Evolutionary conservation across 2,329 filamentous ascomycete genomes (phyloP).

Genomic region (Dothideomycetes sp.): DNA sequence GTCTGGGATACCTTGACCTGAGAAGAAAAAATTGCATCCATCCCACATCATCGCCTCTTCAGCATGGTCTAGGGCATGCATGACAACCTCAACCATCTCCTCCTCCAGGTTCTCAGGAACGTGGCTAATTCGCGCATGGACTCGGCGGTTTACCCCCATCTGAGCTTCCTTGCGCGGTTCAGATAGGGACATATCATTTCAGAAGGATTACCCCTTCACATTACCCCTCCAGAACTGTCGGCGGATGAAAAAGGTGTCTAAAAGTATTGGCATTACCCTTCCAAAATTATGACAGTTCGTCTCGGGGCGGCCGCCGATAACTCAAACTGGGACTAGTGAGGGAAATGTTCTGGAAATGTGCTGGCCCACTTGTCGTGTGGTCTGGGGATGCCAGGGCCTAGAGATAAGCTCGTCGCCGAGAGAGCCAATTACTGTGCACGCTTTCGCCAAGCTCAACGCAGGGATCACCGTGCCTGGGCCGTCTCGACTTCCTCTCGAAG

Average conservation of each 20-base stretch:
- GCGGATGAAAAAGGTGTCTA: background rate
- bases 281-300: background rate
- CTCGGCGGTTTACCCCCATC: slow-evolving; percentile 5
- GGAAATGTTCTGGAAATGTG: too few relatives aligned
- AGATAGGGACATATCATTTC: background rate
- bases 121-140: slow-evolving; percentile 1
- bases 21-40: background rate
- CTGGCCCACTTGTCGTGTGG: too few relatives aligned
- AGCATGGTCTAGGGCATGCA: too few relatives aligned
- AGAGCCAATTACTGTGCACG: too few relatives aligned
- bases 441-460: too few relatives aligned
- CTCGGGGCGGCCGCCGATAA: too few relatives aligned
- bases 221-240: background rate
- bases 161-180: slow-evolving; percentile 4
- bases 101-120: background rate
- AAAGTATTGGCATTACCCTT: background rate
- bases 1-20: background rate
- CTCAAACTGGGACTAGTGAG: too few relatives aligned
- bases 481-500: too few relatives aligned
- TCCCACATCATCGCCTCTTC: too few relatives aligned
- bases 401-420: too few relatives aligned
- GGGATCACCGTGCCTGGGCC: too few relatives aligned
- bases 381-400: too few relatives aligned
- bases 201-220: background rate
- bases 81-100: background rate